Conservation (phyloP, 208 protist species). For the Trypanosoma congolense region DNA sequence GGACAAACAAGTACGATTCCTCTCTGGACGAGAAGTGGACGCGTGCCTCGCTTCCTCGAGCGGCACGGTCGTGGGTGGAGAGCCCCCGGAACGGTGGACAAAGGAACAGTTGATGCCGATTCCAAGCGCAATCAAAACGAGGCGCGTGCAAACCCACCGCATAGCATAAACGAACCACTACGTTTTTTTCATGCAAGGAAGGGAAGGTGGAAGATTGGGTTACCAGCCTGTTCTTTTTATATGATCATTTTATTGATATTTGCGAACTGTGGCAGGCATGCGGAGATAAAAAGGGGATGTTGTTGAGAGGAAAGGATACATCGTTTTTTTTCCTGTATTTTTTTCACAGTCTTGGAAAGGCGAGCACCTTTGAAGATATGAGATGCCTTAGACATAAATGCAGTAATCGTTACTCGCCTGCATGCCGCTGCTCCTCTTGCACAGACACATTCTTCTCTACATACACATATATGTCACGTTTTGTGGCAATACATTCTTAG, state of each 20-base stretch:
- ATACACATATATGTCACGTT: background rate
- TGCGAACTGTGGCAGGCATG: too few species aligned
- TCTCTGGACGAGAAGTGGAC: constrained; percentile 26
- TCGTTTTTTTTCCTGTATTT: too few species aligned
- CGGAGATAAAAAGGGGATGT: too few species aligned
- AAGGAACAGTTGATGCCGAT: constrained; percentile 7
- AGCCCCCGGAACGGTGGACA: constrained; percentile 16
- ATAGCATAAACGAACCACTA: background rate
- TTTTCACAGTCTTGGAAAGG: too few species aligned
- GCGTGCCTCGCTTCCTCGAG: constrained; percentile 20
- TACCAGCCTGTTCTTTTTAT: too few species aligned
- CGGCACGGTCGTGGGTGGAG: constrained; percentile 31
- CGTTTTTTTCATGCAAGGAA: background rate
- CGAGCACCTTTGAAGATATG: too few species aligned
- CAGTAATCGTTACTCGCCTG: too few species aligned
- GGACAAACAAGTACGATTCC: constrained; percentile 31
- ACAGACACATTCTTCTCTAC: constrained; percentile 1
- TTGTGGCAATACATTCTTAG: background rate
- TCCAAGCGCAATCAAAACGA: constrained; percentile 10
- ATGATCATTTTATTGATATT: too few species aligned
- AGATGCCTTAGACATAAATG: too few species aligned
- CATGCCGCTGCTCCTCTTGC: too few species aligned
- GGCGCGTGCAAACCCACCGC: background rate
- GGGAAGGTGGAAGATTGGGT: background rate
- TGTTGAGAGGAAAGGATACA: too few species aligned